Percentiles rank a stretch among this genome's conserved stretches.
Conservation (phyloP, 192 early-diverging fungal species). For the Rhizoclosmatium sp. region DNA sequence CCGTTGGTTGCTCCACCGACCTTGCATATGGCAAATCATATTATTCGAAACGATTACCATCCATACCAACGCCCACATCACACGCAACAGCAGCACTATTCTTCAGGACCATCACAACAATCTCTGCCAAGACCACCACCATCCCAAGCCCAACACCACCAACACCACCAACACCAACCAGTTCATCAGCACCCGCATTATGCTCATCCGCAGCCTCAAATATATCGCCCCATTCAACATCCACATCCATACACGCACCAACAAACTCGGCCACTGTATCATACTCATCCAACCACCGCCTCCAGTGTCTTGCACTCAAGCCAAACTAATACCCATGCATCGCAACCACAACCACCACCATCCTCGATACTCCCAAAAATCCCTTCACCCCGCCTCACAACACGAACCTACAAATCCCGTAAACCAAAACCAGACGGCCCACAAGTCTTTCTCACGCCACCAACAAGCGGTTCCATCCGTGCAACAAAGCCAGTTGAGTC, state of each 20-base stretch:
- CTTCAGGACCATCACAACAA: no score
- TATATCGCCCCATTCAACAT: not conserved
- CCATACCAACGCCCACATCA: no score
- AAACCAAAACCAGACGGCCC: no score
- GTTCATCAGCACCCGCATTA: not conserved
- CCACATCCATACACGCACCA: not conserved
- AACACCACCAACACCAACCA: no score
- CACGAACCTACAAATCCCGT: no score
- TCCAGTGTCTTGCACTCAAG: not conserved
- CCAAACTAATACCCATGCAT: not conserved
- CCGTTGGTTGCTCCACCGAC: no score
- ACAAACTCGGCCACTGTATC: not conserved
- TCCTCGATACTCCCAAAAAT: not conserved
- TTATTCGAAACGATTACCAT: no score
- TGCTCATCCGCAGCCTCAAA: not conserved
- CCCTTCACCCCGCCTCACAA: no score
- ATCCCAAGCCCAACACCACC: no score
- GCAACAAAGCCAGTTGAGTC: constrained; percentile 7
- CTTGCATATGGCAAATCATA: no score
- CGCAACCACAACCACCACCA: not conserved
- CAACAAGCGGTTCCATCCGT: constrained; percentile 15
- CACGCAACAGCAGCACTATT: no score
- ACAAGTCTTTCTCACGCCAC: not conserved
- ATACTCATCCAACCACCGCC: not conserved
- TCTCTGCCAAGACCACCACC: no score